Percentiles rank a stretch among this genome's conserved stretches.
Conservation (phyloP, 768 basidiomycete species). For the Rhizopogon vesiculosus region DNA sequence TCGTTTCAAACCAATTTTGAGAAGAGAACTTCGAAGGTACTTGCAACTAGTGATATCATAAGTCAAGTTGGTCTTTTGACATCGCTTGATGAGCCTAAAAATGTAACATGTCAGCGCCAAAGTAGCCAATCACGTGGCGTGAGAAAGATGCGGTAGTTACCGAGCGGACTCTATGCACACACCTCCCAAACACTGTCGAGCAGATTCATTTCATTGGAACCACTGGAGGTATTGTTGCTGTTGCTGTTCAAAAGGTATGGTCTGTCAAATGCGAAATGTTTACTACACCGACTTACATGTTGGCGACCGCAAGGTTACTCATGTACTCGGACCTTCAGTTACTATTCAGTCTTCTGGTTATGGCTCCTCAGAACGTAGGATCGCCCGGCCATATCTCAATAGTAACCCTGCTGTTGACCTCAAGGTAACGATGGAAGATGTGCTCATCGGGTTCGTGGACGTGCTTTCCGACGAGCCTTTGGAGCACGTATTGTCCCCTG, state of each 20-base stretch:
- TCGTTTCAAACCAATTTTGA: too few relatives aligned
- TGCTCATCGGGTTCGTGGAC: slow-evolving; percentile 4
- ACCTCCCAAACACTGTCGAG: slow-evolving; percentile 5
- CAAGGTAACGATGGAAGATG: slow-evolving; percentile 2
- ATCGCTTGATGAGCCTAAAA: too few relatives aligned
- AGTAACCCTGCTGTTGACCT: neutral
- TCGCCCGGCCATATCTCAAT: neutral
- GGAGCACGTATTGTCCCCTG: neutral
- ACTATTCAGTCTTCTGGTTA: neutral
- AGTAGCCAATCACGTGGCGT: slow-evolving; percentile 3
- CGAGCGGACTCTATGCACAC: slow-evolving; percentile 15
- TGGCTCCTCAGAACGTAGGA: neutral
- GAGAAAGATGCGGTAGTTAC: slow-evolving; percentile 18
- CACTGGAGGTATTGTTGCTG: slow-evolving; percentile 2
- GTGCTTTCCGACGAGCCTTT: neutral
- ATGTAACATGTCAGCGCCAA: too few relatives aligned
- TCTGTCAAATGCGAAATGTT: neutral
- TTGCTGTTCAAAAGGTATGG: slow-evolving; percentile 3
- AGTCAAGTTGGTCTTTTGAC: too few relatives aligned
- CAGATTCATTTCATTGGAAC: slow-evolving; percentile 2
- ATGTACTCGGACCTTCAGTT: slow-evolving; percentile 7
- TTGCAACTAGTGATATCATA: too few relatives aligned
- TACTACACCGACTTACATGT: neutral
- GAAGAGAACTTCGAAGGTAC: too few relatives aligned
- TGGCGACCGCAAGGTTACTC: neutral